Conservation (phyloP, 192 early-diverging fungal species). For the Coemansia pectinata region DNA sequence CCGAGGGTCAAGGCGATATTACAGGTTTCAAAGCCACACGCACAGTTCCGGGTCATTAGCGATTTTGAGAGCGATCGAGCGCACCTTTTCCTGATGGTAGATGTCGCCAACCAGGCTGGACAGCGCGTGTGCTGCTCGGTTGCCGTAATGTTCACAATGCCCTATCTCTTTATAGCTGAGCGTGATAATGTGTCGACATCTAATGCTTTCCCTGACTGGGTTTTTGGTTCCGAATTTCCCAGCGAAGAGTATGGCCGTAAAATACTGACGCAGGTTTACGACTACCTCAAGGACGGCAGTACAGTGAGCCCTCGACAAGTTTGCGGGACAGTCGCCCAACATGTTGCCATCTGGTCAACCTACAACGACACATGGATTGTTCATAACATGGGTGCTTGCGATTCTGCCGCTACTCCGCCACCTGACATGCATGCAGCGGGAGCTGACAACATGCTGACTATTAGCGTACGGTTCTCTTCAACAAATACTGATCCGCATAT, state of each 20-base stretch:
- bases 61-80: background rate
- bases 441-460: background rate
- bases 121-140: background rate
- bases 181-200: background rate
- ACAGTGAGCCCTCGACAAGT: background rate
- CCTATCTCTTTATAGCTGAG: background rate
- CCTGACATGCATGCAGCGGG: background rate
- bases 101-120: background rate
- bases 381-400: background rate
- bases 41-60: background rate
- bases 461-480: background rate
- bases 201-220: background rate
- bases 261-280: background rate
- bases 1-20: background rate
- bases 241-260: background rate
- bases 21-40: background rate
- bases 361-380: background rate
- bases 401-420: background rate
- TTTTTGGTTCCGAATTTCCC: background rate
- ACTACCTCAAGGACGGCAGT: background rate
- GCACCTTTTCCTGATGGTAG: background rate
- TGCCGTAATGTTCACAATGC: background rate
- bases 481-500: background rate
- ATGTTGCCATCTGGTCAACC: background rate
- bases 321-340: background rate